Evolutionary conservation across 2,329 filamentous ascomycete species (phyloP).

Genomic region (Fonsecaea monophora): DNA sequence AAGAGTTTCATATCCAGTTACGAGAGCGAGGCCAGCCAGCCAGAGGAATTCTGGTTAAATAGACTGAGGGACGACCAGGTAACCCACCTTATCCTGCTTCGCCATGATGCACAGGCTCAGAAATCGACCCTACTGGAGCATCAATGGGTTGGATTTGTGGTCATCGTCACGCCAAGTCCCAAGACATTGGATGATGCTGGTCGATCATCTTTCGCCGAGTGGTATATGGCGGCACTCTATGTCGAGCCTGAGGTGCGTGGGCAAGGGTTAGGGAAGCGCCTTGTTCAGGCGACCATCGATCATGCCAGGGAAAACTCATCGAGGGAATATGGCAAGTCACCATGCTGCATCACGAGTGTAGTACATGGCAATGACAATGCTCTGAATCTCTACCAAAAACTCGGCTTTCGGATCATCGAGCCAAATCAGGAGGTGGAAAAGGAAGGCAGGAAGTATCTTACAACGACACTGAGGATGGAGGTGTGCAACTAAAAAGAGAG

Average conservation of each 20-base stretch:
- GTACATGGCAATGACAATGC: constrained; percentile 34
- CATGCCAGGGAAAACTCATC: constrained; percentile 14
- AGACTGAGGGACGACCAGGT: constrained; percentile 42
- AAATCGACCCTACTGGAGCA: constrained; percentile 23
- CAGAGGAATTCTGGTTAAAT: constrained; percentile 41
- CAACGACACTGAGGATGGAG: constrained; percentile 22
- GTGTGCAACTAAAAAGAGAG: not conserved
- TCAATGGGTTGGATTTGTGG: constrained; percentile 45
- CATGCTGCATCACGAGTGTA: constrained; percentile 21
- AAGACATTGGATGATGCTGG: not conserved
- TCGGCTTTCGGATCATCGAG: constrained; percentile 33
- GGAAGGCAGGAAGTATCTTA: constrained; percentile 27
- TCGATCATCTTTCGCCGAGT: constrained; percentile 12
- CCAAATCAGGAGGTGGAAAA: constrained; percentile 27
- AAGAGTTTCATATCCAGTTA: constrained; percentile 44
- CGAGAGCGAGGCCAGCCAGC: constrained; percentile 41
- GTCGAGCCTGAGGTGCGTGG: constrained; percentile 28
- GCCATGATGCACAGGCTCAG: constrained; percentile 4
- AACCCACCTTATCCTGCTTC: constrained; percentile 42
- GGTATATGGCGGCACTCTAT: constrained; percentile 31
- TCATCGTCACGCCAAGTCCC: constrained; percentile 40
- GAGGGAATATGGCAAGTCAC: constrained; percentile 1
- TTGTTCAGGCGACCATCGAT: constrained; percentile 32
- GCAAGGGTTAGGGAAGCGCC: constrained; percentile 29
- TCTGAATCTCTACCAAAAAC: constrained; percentile 31